phyloP scores from a whole-genome alignment of 805 yeast genomes.

The Starmerella powellii region DNA sequence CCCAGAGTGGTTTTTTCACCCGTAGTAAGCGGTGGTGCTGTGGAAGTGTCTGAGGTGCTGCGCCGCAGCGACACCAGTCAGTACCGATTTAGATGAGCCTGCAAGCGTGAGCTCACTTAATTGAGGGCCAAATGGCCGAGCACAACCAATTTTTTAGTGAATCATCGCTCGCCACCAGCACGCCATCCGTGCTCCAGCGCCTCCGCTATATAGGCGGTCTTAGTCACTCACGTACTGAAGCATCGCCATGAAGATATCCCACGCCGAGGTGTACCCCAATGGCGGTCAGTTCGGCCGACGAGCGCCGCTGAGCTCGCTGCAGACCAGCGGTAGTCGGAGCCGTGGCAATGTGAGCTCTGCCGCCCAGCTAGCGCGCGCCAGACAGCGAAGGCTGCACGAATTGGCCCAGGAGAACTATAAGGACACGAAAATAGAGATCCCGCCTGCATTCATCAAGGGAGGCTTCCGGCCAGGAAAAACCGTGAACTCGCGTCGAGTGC shows the following conservation, averaged over 20 bases:
- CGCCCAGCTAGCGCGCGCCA: conserved; percentile 18
- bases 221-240: not conserved
- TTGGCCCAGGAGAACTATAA: conserved; percentile 21
- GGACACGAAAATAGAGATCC: conserved; percentile 22
- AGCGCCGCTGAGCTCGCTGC: conserved; percentile 1
- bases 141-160: too few relatives aligned
- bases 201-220: not conserved
- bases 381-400: conserved; percentile 20
- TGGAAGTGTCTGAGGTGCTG: too few relatives aligned
- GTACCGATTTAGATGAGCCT: too few relatives aligned
- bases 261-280: conserved; percentile 9
- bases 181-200: too few relatives aligned
- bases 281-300: conserved; percentile 1
- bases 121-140: too few relatives aligned
- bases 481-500: conserved; percentile 29
- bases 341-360: conserved; percentile 11
- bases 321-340: conserved; percentile 13
- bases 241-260: conserved; percentile 9
- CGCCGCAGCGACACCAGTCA: too few relatives aligned
- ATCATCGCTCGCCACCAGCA: too few relatives aligned
- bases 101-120: too few relatives aligned
- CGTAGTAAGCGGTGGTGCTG: too few relatives aligned
- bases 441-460: conserved; percentile 22
- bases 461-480: conserved; percentile 24
- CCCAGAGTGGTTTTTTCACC: too few relatives aligned